A percentile compares a stretch with the other conserved stretches of the same genome.
These are phyloP conservation scores for Ganoderma boninense DNA, from an alignment of 1,284 basidiomycete genomes.

Conservation along the genomic window DNA sequence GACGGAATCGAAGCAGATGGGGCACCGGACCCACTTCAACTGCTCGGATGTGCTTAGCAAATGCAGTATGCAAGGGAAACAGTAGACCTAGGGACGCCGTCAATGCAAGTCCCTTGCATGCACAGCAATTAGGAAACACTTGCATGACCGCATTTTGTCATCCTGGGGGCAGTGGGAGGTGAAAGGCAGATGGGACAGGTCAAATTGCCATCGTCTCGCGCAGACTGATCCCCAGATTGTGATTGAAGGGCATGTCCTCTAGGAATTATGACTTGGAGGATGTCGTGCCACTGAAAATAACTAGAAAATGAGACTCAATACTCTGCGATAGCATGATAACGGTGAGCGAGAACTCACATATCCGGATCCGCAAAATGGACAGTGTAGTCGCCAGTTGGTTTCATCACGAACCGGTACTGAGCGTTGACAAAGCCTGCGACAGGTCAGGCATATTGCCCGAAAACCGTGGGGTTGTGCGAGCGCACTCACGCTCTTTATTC, in stretches of 20 bases:
- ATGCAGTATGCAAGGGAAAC: slow-evolving; percentile 92
- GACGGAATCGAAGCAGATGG: slow-evolving; percentile 96
- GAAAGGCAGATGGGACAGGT: slow-evolving; percentile 96
- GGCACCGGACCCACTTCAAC: slow-evolving; percentile 88
- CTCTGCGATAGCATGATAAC: slow-evolving; percentile 19
- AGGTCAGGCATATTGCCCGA: slow-evolving; percentile 17
- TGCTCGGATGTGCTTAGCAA: slow-evolving; percentile 88
- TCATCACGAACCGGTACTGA: slow-evolving; percentile 94
- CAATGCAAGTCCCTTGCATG: slow-evolving; percentile 23
- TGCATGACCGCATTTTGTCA: slow-evolving; percentile 98
- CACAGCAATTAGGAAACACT: slow-evolving; percentile 40
- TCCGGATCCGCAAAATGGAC: slow-evolving; percentile 96
- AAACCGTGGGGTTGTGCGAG: background rate
- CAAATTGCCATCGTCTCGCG: slow-evolving; percentile 66
- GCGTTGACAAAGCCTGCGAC: slow-evolving; percentile 88
- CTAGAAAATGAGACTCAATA: slow-evolving; percentile 49
- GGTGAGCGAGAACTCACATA: slow-evolving; percentile 65
- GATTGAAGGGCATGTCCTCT: slow-evolving; percentile 68
- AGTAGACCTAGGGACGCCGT: slow-evolving; percentile 71
- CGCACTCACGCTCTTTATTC: slow-evolving; percentile 86
- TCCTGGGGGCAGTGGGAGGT: slow-evolving; percentile 89
- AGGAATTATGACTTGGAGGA: slow-evolving; percentile 94
- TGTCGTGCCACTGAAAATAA: slow-evolving; percentile 96
- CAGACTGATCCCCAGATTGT: slow-evolving; percentile 46
- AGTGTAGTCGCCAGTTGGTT: slow-evolving; percentile 91